A percentile compares a stretch with the other conserved stretches of the same genome.
Conservation (phyloP, 176 grass and related monocot species). For the Cenchrus fungigraminus region DNA sequence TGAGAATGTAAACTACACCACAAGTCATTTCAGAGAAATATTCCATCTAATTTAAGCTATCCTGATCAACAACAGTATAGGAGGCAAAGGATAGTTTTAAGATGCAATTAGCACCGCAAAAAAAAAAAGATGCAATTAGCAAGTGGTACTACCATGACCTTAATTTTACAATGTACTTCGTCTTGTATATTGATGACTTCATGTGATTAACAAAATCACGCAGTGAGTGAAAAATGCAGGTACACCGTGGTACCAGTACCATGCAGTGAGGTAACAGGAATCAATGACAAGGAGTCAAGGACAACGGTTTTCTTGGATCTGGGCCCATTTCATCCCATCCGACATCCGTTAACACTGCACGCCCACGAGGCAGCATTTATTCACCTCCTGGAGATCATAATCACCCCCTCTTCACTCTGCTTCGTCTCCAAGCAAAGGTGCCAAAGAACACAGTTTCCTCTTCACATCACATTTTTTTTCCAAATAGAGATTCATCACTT, state of each 20-base stretch:
- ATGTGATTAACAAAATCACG: conserved; percentile 12
- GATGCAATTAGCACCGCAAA: background rate
- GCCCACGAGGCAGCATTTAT: conserved; percentile 53
- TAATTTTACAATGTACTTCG: background rate
- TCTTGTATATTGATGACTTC: background rate
- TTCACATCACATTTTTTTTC: background rate
- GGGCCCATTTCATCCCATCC: conserved; percentile 29
- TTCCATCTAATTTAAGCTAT: background rate
- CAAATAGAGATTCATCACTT: background rate
- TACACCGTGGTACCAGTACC: background rate
- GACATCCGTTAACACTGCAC: conserved; percentile 48
- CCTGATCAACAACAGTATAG: background rate
- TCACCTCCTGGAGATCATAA: conserved; percentile 39
- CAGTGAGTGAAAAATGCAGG: conserved; percentile 9
- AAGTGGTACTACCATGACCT: background rate
- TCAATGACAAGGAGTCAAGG: conserved; percentile 36
- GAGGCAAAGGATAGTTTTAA: background rate
- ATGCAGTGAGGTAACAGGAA: conserved; percentile 19
- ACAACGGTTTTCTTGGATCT: conserved; percentile 49
- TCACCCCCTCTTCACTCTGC: conserved; percentile 13
- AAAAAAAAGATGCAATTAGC: background rate
- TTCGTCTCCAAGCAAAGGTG: conserved; percentile 49
- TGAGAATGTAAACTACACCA: background rate
- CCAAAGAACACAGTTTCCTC: background rate
- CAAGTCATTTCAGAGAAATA: background rate